Evolutionary conservation across 495 filamentous ascomycete species (phyloP).

Genomic region (Penicillium samsonianum): DNA sequence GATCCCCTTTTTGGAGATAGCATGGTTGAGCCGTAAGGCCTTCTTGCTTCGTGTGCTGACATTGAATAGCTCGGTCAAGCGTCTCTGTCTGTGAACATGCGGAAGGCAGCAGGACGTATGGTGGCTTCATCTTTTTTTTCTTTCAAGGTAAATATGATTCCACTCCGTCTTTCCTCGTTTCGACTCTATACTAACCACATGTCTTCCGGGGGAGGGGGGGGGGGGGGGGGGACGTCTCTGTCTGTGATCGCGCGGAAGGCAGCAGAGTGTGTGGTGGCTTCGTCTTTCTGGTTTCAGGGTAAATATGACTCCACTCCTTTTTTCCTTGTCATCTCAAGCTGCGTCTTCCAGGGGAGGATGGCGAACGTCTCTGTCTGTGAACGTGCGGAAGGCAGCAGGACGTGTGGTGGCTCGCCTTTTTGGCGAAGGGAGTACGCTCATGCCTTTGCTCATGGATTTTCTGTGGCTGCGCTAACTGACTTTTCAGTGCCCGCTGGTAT

Average conservation of each 20-base stretch:
- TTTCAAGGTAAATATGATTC: background rate
- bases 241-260: conserved; percentile 4
- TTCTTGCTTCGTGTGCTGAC: background rate
- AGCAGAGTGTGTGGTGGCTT: background rate
- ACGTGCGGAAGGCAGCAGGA: background rate
- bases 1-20: background rate
- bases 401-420: conserved; percentile 1
- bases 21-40: background rate
- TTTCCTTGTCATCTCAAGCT: background rate
- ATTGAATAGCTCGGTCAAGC: background rate
- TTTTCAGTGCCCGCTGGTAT: background rate
- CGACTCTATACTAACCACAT: background rate
- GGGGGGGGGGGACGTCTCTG: conserved; percentile 5
- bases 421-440: background rate
- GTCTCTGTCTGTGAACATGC: conserved; percentile 3
- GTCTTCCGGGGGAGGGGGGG: background rate
- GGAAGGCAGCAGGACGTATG: conserved; percentile 1
- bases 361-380: conserved; percentile 1
- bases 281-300: background rate
- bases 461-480: background rate
- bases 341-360: background rate
- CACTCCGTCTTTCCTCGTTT: background rate
- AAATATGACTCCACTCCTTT: background rate
- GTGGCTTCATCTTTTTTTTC: background rate
- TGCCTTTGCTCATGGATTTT: background rate